Evolutionary conservation across 2,329 filamentous ascomycete species (phyloP).

Genomic region (Blumeriella jaapii): DNA sequence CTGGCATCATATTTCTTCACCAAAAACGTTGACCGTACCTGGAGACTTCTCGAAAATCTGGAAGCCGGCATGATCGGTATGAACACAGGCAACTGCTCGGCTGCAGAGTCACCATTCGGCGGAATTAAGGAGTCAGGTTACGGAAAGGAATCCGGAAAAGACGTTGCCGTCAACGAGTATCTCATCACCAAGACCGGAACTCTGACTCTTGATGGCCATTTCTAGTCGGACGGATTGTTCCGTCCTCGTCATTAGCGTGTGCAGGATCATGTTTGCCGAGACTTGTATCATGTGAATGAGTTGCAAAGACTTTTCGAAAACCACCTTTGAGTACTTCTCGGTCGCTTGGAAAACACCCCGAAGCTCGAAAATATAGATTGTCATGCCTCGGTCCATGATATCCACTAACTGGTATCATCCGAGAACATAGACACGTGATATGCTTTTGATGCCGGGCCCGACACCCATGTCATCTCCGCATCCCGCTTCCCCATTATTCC

Average conservation of each 20-base stretch:
- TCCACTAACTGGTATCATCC: no score
- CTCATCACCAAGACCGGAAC: constrained; percentile 55
- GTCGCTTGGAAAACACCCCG: no score
- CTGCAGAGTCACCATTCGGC: constrained; percentile 55
- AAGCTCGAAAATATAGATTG: no score
- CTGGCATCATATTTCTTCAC: constrained; percentile 58
- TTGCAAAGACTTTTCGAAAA: no score
- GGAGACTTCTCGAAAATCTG: constrained; percentile 54
- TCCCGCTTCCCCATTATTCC: no score
- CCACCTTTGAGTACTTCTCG: no score
- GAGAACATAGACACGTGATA: no score
- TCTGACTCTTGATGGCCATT: constrained; percentile 45
- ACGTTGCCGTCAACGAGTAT: constrained; percentile 52
- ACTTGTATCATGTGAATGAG: no score
- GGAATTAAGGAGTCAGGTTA: constrained; percentile 59
- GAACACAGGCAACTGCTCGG: constrained; percentile 52
- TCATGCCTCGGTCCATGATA: no score
- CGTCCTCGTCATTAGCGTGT: neutral
- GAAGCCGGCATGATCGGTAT: constrained; percentile 61
- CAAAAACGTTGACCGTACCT: constrained; percentile 53
- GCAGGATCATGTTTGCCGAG: no score
- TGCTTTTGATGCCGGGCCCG: no score
- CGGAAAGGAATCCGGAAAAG: constrained; percentile 56
- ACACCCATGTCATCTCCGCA: no score
- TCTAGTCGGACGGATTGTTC: constrained; percentile 23